These are phyloP conservation scores for Yarrowia sp. DNA, from an alignment of 805 yeast species.

Conservation along the genomic window DNA sequence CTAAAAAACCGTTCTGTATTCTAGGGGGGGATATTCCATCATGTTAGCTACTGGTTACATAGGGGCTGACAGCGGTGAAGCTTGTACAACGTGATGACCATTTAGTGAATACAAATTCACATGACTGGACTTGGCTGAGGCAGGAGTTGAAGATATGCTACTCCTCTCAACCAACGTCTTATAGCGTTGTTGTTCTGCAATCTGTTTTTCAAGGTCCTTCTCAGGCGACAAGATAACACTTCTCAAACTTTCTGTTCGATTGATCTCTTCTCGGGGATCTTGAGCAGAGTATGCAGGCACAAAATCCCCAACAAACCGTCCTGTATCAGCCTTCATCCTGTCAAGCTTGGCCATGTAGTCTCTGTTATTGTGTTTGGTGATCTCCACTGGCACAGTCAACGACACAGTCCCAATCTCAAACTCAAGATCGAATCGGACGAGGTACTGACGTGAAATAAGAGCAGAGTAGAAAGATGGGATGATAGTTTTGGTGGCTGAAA, in stretches of 20 bases:
- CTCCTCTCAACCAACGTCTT: constrained; percentile 1
- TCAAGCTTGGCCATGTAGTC: constrained; percentile 9
- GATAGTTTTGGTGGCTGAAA: not conserved
- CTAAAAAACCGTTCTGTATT: not conserved
- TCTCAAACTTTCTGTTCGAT: not conserved
- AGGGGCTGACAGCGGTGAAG: not conserved
- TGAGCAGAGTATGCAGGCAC: constrained; percentile 14
- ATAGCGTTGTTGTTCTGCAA: constrained; percentile 11
- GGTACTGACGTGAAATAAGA: constrained; percentile 12
- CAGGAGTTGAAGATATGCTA: not conserved
- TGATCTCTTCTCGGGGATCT: constrained; percentile 10
- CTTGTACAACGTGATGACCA: not conserved
- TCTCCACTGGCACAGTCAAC: not conserved
- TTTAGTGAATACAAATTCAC: not conserved
- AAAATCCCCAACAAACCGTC: constrained; percentile 5
- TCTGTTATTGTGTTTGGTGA: constrained; percentile 17
- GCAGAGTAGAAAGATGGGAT: constrained; percentile 5
- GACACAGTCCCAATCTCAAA: not conserved
- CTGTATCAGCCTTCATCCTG: constrained; percentile 3
- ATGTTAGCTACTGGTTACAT: not conserved
- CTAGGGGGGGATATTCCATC: too few species aligned
- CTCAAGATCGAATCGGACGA: constrained; percentile 1
- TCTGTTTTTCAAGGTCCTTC: constrained; percentile 1
- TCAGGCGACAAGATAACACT: constrained; percentile 12
- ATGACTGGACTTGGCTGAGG: not conserved